Evolutionary conservation across 2,329 filamentous ascomycete species (phyloP), one percentile per base, ranked within the genome.

Genomic region (Diaporthe sp.): DNA sequence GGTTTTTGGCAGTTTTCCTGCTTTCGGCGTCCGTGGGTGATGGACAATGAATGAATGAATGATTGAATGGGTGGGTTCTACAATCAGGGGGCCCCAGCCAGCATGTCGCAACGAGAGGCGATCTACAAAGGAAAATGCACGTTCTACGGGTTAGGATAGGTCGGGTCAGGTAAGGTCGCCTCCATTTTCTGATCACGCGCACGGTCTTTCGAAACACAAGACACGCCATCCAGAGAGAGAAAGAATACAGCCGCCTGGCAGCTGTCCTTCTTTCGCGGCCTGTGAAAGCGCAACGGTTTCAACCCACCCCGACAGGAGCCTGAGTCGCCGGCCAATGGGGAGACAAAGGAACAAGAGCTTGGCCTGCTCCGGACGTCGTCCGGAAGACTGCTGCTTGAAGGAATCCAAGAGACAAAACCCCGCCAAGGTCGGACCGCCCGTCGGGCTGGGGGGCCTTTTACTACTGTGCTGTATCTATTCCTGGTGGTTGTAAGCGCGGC

Each of bases 401-500:
- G 65, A 55, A 28, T 13, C 6, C 22, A 8, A 37, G 31, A 53
- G 49, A 39, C 65, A 28, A 55, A 55, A 55, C 65, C 65, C 22
- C 34, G 65, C 65, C 46, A 42, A 55, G 65, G 49, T 42, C 49
- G 46, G 49, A 6, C 49, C 49, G 65, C 17, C 34, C 34, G 49
- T 37, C 49, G 49, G 49, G 49, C n/a, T 51, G 62, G 31, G 65
- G 12, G 22, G 44, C 44, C 44, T 49, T 49, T 17, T 22, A 17
- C 12, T 55, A 55, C 49, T 42, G 62, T 19, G 15, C 31, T 68
- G 62, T 28, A 8, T 42, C 34, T 55, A 53, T 53, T 68, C 46
- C 65, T 68, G 65, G 44, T 19, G n/a, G 13, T 44, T 17, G n/a
- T 70, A 68, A 46, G 65, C 65, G 65, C 46, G 65, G 65, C 65